Percentiles rank a stretch among this genome's conserved stretches.
Evolutionary conservation across 805 yeast species (phyloP).

Genomic region (Maudiozyma pseudohumilis): DNA sequence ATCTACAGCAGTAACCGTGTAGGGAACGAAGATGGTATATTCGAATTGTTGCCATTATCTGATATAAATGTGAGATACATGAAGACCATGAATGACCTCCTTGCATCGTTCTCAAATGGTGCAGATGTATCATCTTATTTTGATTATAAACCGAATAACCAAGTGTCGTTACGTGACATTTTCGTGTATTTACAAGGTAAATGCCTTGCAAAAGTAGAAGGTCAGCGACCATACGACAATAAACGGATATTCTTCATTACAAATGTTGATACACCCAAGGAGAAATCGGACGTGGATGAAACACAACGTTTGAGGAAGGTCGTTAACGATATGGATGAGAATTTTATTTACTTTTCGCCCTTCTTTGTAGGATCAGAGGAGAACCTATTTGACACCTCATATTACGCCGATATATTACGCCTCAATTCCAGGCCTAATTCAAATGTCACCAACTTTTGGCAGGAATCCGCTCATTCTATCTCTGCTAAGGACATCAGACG

Average conservation of each 20-base stretch:
- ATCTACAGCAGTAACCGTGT: slow-evolving; percentile 41
- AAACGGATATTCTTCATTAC: slow-evolving; percentile 65
- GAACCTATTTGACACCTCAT: slow-evolving; percentile 34
- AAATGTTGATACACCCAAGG: slow-evolving; percentile 60
- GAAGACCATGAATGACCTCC: slow-evolving; percentile 42
- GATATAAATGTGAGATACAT: slow-evolving; percentile 49
- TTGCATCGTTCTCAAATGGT: slow-evolving; percentile 34
- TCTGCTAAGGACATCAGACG: slow-evolving; percentile 35
- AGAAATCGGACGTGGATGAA: slow-evolving; percentile 30
- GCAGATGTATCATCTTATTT: slow-evolving; percentile 26
- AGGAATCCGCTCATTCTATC: slow-evolving; percentile 36
- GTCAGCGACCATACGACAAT: slow-evolving; percentile 37
- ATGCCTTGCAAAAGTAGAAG: slow-evolving; percentile 35
- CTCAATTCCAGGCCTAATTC: slow-evolving; percentile 14
- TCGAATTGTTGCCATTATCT: slow-evolving; percentile 40
- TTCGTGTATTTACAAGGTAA: slow-evolving; percentile 47
- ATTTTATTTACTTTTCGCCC: slow-evolving; percentile 48
- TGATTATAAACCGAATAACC: slow-evolving; percentile 18
- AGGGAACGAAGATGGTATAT: slow-evolving; percentile 35
- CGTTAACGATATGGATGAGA: slow-evolving; percentile 50
- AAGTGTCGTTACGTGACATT: slow-evolving; percentile 32
- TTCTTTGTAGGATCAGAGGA: slow-evolving; percentile 40
- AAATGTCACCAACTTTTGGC: slow-evolving; percentile 22
- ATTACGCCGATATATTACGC: slow-evolving; percentile 46
- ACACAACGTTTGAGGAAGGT: slow-evolving; percentile 45